These are phyloP conservation scores for Fraxinus paxiana DNA, from an alignment of 305 asterid species.

Conservation along the genomic window DNA sequence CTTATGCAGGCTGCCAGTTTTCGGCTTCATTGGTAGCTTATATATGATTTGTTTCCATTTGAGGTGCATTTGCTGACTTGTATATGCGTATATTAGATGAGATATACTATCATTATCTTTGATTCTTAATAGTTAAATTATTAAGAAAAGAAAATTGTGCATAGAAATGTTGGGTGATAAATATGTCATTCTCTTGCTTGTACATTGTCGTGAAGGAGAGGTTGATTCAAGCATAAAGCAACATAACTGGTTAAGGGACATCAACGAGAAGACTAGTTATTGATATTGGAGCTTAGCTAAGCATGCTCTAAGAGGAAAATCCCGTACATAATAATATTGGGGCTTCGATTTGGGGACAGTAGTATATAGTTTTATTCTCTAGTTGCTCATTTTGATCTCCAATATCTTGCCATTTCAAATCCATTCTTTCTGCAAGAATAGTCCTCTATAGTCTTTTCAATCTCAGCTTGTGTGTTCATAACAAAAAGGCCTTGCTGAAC, in stretches of 20 bases:
- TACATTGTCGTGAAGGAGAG: not conserved
- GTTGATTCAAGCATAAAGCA: not conserved
- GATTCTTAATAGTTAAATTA: not conserved
- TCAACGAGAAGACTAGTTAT: not conserved
- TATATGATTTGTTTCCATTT: not conserved
- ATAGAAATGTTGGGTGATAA: not conserved
- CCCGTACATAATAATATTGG: no score
- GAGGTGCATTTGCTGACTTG: not conserved
- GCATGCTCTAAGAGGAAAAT: not conserved
- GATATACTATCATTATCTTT: not conserved
- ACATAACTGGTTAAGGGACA: not conserved
- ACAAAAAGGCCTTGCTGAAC: constrained; percentile 89
- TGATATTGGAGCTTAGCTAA: not conserved
- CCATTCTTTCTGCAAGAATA: constrained; percentile 69
- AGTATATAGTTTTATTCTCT: not conserved
- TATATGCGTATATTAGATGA: not conserved
- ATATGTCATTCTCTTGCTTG: not conserved
- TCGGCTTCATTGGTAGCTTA: constrained; percentile 77
- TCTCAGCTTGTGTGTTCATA: constrained; percentile 91
- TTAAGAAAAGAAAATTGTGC: not conserved
- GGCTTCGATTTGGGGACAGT: not conserved
- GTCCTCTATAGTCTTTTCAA: constrained; percentile 67
- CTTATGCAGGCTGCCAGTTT: constrained; percentile 85
- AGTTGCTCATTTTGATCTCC: constrained; percentile 53
- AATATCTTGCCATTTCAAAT: constrained; percentile 61